Conservation (phyloP, 371 early-diverging fungal genomes). For the Blakeslea trispora region DNA sequence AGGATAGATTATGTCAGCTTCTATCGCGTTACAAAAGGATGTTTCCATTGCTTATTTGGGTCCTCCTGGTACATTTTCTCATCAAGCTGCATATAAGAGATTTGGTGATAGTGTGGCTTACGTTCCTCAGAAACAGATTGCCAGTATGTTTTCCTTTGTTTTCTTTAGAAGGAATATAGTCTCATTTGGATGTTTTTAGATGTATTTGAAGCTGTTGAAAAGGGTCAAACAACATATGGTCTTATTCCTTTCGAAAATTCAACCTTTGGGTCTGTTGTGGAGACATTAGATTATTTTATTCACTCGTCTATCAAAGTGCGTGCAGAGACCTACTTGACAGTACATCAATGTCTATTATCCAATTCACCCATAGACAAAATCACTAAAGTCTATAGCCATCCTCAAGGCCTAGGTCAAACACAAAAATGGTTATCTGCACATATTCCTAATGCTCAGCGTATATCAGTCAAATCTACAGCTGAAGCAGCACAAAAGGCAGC, state of each 20-base stretch:
- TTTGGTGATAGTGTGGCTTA: constrained; percentile 84
- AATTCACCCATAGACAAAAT: constrained; percentile 63
- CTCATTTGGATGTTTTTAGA: constrained; percentile 50
- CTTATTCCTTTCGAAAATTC: constrained; percentile 96
- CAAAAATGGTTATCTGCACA: constrained; percentile 70
- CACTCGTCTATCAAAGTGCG: constrained; percentile 57
- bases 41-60: constrained; percentile 88
- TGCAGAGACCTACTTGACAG: constrained; percentile 67
- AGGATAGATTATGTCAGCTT: constrained; percentile 81
- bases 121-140: constrained; percentile 66
- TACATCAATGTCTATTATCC: constrained; percentile 82
- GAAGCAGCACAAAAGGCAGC: constrained; percentile 89
- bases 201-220: constrained; percentile 82
- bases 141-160: constrained; percentile 26
- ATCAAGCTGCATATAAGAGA: constrained; percentile 81
- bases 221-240: constrained; percentile 82
- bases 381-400: constrained; percentile 87
- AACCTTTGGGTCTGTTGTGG: constrained; percentile 82
- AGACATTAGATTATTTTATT: constrained; percentile 81
- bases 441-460: constrained; percentile 71
- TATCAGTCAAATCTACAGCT: constrained; percentile 84
- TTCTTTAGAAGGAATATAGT: not conserved
- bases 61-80: constrained; percentile 92
- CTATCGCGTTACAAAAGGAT: constrained; percentile 83
- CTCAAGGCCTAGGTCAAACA: constrained; percentile 92